These are phyloP conservation scores for Cudoniella acicularis DNA, from an alignment of 495 filamentous ascomycete genomes.

Conservation along the genomic window DNA sequence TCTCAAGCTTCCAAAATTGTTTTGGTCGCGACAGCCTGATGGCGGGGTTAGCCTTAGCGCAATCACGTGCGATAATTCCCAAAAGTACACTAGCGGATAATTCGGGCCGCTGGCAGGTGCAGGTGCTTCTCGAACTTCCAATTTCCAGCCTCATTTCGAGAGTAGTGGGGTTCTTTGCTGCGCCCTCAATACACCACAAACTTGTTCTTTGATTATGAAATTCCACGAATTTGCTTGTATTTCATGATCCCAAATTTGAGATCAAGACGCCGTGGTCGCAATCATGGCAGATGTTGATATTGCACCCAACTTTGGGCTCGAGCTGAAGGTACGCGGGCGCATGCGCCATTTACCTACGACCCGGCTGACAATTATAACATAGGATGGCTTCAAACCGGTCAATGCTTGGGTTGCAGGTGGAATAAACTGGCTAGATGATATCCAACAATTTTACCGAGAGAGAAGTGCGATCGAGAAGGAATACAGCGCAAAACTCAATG, in stretches of 20 bases:
- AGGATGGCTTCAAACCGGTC: constrained; percentile 92
- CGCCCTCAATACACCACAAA: background rate
- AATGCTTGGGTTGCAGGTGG: constrained; percentile 87
- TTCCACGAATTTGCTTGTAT: constrained; percentile 4
- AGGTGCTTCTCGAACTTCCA: background rate
- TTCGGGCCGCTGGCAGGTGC: background rate
- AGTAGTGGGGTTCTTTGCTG: background rate
- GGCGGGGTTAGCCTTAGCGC: background rate
- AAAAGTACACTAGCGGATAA: background rate
- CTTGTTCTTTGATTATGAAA: constrained; percentile 6
- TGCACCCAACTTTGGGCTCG: constrained; percentile 78
- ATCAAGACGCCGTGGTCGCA: constrained; percentile 2
- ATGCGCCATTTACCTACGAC: background rate
- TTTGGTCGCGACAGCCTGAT: background rate
- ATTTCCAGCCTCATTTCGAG: background rate
- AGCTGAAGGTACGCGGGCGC: constrained; percentile 69
- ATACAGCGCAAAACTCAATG: constrained; percentile 81
- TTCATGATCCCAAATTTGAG: constrained; percentile 12
- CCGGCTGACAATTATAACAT: background rate
- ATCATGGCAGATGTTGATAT: constrained; percentile 72
- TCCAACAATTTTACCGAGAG: constrained; percentile 96
- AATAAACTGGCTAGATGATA: constrained; percentile 92
- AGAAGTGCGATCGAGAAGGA: constrained; percentile 93
- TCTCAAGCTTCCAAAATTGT: background rate
- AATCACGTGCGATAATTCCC: too few species aligned